Evolutionary conservation across 169 alveolate genomes (phyloP).

Genomic region (Eimeria sp.): DNA sequence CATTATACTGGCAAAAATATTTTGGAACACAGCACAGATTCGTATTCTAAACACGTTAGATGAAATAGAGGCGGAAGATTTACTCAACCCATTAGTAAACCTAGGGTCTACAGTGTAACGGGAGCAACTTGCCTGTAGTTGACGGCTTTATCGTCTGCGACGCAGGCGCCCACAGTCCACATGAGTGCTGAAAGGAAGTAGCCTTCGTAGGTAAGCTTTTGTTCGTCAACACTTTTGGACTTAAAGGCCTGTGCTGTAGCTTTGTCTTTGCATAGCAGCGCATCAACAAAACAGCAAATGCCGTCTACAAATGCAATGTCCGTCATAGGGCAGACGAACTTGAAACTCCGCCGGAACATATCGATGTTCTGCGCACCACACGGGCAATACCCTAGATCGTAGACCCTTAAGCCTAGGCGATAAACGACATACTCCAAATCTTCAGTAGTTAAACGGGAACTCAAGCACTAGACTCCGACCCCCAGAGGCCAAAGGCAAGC

Average conservation of each 20-base stretch:
- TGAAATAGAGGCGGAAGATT: too few relatives aligned
- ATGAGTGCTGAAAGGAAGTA: constrained; percentile 95
- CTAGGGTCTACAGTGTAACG: not conserved
- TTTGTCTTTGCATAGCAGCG: constrained; percentile 90
- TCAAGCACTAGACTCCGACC: not conserved
- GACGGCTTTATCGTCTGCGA: constrained; percentile 94
- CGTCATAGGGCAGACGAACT: constrained; percentile 93
- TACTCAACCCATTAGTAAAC: too few relatives aligned
- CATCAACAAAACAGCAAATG: constrained; percentile 93
- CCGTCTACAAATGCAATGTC: constrained; percentile 94
- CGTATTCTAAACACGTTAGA: too few relatives aligned
- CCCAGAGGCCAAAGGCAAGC: not conserved
- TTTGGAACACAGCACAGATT: not conserved
- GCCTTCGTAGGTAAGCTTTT: constrained; percentile 96
- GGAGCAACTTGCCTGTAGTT: constrained; percentile 83
- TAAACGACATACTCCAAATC: not conserved
- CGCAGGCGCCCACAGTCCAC: constrained; percentile 98
- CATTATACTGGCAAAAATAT: not conserved
- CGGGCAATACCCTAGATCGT: not conserved
- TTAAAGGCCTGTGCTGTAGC: constrained; percentile 90
- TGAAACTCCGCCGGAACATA: constrained; percentile 89
- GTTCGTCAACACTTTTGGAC: constrained; percentile 92
- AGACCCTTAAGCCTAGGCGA: not conserved
- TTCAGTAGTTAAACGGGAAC: not conserved
- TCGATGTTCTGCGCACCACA: constrained; percentile 87